A percentile compares a stretch with the other conserved stretches of the same genome.
Conservation (phyloP, 2,329 filamentous ascomycete genomes). For the Colletotrichum sp. region DNA sequence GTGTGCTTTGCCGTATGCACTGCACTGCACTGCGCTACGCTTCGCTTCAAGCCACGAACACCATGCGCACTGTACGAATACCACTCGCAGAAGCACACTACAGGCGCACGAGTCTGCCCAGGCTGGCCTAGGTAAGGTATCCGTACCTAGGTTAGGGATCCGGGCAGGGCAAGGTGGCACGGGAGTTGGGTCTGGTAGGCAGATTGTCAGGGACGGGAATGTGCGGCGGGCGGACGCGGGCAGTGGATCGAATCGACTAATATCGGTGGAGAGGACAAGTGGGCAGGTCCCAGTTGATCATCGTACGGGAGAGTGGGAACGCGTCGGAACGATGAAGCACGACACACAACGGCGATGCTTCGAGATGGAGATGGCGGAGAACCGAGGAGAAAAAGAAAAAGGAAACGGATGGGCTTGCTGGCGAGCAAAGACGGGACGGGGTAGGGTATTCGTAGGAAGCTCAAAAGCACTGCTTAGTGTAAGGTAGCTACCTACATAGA, state of each 20-base stretch:
- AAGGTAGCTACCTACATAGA: not conserved
- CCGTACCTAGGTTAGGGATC: not conserved
- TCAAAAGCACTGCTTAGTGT: not conserved
- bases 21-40: not conserved
- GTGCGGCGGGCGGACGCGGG: not conserved
- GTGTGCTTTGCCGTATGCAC: not conserved
- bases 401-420: not conserved
- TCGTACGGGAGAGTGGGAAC: conserved; percentile 12
- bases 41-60: not conserved
- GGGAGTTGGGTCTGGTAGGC: not conserved
- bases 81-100: not conserved
- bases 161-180: not conserved
- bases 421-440: not conserved
- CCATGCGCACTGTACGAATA: conserved; percentile 10
- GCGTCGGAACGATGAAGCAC: not conserved
- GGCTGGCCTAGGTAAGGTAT: not conserved
- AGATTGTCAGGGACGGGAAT: conserved; percentile 12
- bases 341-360: not conserved
- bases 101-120: not conserved
- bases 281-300: conserved; percentile 11
- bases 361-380: not conserved
- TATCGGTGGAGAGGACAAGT: conserved; percentile 3
- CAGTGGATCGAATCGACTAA: conserved; percentile 14
- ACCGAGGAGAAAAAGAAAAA: not conserved
- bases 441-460: not conserved